A percentile compares a stretch with the other conserved stretches of the same genome.
Evolutionary conservation across 2,329 filamentous ascomycete genomes (phyloP).

Genomic region (Pseudogymnoascus sp.): DNA sequence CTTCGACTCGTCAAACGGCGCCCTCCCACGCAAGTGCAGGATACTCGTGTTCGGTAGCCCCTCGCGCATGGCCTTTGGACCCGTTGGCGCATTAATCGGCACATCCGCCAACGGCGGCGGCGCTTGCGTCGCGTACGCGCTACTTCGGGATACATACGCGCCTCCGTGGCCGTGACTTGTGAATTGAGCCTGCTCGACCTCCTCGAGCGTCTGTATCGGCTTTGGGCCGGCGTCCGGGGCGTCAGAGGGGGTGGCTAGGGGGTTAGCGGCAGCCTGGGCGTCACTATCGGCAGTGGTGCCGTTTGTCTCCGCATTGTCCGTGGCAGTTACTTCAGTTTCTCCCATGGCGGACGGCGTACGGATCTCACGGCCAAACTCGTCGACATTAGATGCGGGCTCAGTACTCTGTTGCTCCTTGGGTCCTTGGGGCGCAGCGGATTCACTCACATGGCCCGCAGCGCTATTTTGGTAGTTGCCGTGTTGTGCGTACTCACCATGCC

Average conservation of each 20-base stretch:
- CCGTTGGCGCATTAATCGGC: slow-evolving; percentile 72
- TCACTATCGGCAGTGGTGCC: not conserved
- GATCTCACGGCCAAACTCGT: slow-evolving; percentile 31
- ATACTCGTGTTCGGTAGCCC: slow-evolving; percentile 76
- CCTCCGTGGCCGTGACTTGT: not conserved
- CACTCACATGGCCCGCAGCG: slow-evolving; percentile 18
- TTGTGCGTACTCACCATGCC: slow-evolving; percentile 5
- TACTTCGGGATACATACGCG: not conserved
- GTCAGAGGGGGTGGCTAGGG: not conserved
- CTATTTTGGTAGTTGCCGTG: not conserved
- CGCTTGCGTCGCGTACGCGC: not conserved
- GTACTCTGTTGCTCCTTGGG: slow-evolving; percentile 22
- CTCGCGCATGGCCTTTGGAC: slow-evolving; percentile 89
- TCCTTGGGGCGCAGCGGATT: slow-evolving; percentile 23
- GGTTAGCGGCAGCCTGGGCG: not conserved
- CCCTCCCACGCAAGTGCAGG: slow-evolving; percentile 45
- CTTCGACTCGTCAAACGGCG: slow-evolving; percentile 23
- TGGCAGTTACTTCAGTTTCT: not conserved
- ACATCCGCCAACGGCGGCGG: slow-evolving; percentile 25
- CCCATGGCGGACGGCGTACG: slow-evolving; percentile 15
- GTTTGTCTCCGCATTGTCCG: not conserved
- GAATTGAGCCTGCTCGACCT: slow-evolving; percentile 14
- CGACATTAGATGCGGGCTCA: slow-evolving; percentile 21
- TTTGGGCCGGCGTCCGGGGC: slow-evolving; percentile 12
- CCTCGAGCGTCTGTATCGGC: slow-evolving; percentile 28